phyloP scores from a whole-genome alignment of 2,329 filamentous ascomycete species.

The Venturiaceae sp. region DNA sequence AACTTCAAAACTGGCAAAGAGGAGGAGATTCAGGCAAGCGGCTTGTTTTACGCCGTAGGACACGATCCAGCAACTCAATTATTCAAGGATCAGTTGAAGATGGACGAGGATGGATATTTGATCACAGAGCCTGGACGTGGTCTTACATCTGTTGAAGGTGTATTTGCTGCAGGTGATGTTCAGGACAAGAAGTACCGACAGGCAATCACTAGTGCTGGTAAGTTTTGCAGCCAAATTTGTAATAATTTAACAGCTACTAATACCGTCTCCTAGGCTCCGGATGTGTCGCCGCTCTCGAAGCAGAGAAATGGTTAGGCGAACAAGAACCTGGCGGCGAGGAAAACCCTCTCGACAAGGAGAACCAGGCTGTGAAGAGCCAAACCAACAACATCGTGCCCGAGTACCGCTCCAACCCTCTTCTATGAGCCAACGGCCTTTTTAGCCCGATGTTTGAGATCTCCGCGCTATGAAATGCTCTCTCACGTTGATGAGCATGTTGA shows the following conservation, averaged over 20 bases:
- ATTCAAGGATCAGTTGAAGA: constrained; percentile 82
- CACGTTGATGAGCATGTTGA: not conserved
- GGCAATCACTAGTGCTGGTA: constrained; percentile 93
- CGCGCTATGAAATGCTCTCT: too few species aligned
- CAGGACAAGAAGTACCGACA: constrained; percentile 98
- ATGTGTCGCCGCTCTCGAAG: constrained; percentile 91
- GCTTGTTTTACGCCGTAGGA: constrained; percentile 93
- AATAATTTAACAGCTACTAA: constrained; percentile 12
- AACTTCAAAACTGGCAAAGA: constrained; percentile 68
- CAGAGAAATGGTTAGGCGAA: constrained; percentile 74
- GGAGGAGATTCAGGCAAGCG: constrained; percentile 81
- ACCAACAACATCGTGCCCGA: constrained; percentile 47
- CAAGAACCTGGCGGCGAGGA: constrained; percentile 30
- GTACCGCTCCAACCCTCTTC: constrained; percentile 54
- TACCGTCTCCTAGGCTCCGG: constrained; percentile 58
- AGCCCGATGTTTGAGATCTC: too few species aligned
- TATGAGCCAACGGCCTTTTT: constrained; percentile 28
- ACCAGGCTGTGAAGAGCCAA: constrained; percentile 39
- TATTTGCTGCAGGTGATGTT: constrained; percentile 94
- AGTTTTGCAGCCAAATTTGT: constrained; percentile 25
- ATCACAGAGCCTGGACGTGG: constrained; percentile 82
- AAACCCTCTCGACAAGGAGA: constrained; percentile 37
- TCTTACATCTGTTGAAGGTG: constrained; percentile 77
- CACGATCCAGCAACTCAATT: constrained; percentile 90
- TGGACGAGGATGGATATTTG: constrained; percentile 86